phyloP scores from a whole-genome alignment of 2,329 filamentous ascomycete species.

The Colletotrichum eremochloae region DNA sequence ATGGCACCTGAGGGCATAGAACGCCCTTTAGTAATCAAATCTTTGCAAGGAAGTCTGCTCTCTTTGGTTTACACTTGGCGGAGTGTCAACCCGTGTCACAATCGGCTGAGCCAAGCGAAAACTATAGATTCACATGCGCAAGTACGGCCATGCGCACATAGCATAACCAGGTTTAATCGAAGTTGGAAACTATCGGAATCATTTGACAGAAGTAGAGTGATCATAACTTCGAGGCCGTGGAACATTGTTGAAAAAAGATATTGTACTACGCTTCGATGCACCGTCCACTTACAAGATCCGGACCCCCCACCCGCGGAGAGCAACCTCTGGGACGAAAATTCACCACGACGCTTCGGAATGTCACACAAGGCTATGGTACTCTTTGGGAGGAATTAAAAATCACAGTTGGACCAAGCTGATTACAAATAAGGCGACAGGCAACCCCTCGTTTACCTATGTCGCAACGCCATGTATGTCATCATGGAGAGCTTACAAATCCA shows the following conservation, averaged over 20 bases:
- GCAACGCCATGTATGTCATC: not conserved
- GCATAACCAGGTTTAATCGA: not conserved
- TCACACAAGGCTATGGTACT: not conserved
- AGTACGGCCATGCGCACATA: not conserved
- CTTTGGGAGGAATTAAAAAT: not conserved
- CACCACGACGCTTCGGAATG: not conserved
- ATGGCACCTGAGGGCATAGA: constrained; percentile 14
- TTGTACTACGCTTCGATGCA: not conserved
- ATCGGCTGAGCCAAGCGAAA: not conserved
- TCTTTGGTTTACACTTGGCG: not conserved
- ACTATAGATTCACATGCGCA: not conserved
- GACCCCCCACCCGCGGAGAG: not conserved
- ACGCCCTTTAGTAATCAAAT: constrained; percentile 15
- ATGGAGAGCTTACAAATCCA: constrained; percentile 19
- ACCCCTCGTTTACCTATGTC: not conserved
- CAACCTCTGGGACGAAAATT: not conserved
- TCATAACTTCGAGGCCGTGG: not conserved
- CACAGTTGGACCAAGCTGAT: not conserved
- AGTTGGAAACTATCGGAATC: not conserved
- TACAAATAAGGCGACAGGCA: constrained; percentile 8
- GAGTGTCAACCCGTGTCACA: not conserved
- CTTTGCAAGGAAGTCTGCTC: not conserved
- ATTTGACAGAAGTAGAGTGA: not conserved
- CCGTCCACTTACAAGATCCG: not conserved
- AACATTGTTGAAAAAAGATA: not conserved